These are phyloP conservation scores for Linnemannia elongata DNA, from an alignment of 192 early-diverging fungal genomes.

Conservation along the genomic window DNA sequence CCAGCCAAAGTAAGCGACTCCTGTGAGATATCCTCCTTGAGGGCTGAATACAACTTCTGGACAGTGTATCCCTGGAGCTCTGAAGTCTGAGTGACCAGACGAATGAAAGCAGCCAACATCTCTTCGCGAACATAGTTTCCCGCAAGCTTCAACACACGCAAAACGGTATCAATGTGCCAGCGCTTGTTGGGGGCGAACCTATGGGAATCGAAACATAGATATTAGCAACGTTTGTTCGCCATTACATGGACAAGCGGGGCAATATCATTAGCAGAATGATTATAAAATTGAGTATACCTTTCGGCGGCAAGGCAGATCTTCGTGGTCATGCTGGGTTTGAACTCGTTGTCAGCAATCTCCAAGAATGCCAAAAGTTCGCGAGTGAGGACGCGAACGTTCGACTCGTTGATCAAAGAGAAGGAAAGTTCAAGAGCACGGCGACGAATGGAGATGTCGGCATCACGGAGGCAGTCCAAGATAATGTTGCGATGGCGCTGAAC, in stretches of 20 bases:
- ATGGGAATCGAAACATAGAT: not conserved
- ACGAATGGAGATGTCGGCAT: conserved; percentile 96
- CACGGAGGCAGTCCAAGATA: conserved; percentile 94
- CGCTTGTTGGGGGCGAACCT: conserved; percentile 92
- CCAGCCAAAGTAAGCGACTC: conserved; percentile 91
- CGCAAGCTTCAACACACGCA: conserved; percentile 86
- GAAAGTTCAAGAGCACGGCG: conserved; percentile 95
- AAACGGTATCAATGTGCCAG: conserved; percentile 97
- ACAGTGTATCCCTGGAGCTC: conserved; percentile 93
- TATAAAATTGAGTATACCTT: conserved; percentile 47
- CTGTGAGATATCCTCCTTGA: conserved; percentile 83
- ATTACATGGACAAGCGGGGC: not conserved
- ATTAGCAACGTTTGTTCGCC: not conserved
- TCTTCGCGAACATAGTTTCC: conserved; percentile 81
- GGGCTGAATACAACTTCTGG: conserved; percentile 88
- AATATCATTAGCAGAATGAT: not conserved
- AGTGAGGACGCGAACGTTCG: conserved; percentile 94
- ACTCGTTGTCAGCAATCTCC: conserved; percentile 91
- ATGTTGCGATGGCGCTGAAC: conserved; percentile 98
- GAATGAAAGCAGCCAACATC: conserved; percentile 89
- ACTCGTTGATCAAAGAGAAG: conserved; percentile 95
- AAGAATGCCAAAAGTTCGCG: conserved; percentile 94
- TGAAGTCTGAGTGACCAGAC: conserved; percentile 82
- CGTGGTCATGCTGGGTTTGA: conserved; percentile 90
- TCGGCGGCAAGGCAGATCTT: conserved; percentile 95